Evolutionary conservation across 2,329 filamentous ascomycete genomes (phyloP).

Genomic region (Drechslerella coelobrocha): DNA sequence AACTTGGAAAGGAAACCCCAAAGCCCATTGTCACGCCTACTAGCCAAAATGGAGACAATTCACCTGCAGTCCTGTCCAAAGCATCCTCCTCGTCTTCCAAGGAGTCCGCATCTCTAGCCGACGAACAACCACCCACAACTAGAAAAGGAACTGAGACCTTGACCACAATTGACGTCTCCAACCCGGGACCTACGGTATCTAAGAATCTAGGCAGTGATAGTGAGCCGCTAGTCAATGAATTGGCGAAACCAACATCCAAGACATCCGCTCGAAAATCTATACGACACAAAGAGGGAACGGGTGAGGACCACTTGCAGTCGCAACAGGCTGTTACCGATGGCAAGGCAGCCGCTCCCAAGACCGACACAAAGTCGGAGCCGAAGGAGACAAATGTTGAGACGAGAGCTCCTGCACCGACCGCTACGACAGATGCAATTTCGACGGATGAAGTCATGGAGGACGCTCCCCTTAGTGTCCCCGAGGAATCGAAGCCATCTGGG

Average conservation of each 20-base stretch:
- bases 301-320: constrained; percentile 7
- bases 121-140: neutral
- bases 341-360: neutral
- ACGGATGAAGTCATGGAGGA: constrained; percentile 5
- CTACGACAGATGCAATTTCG: neutral
- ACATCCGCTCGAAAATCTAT: constrained; percentile 26
- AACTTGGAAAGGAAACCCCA: constrained; percentile 24
- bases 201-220: neutral
- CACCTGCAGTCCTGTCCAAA: neutral
- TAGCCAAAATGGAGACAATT: constrained; percentile 18
- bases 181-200: constrained; percentile 7
- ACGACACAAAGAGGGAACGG: constrained; percentile 13
- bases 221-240: constrained; percentile 11
- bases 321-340: neutral
- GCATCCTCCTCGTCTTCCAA: neutral
- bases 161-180: constrained; percentile 6
- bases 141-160: constrained; percentile 15
- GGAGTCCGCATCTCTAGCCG: too few species aligned
- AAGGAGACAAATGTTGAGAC: constrained; percentile 13
- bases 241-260: constrained; percentile 1
- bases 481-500: constrained; percentile 35
- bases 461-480: neutral
- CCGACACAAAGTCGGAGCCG: neutral
- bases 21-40: constrained; percentile 31
- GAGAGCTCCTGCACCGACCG: too few species aligned